phyloP scores from a whole-genome alignment of 176 grass and related monocot species.

The Carex parvula region DNA sequence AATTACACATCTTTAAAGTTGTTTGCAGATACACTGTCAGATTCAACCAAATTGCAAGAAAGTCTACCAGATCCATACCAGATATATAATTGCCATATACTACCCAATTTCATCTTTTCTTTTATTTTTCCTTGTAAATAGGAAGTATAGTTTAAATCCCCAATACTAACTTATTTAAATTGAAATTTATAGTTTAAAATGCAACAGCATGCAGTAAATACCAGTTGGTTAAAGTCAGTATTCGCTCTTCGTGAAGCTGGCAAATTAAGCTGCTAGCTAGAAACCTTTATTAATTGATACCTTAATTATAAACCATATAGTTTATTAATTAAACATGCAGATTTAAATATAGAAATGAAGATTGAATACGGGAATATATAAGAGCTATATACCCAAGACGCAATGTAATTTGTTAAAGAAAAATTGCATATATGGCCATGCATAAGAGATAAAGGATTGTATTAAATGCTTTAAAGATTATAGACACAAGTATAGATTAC shows the following conservation, averaged over 20 bases:
- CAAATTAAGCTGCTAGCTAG: conserved; percentile 52
- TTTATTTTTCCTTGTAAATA: neutral
- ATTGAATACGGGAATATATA: neutral
- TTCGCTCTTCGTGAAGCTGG: conserved; percentile 67
- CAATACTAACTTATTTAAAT: neutral
- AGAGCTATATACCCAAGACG: neutral
- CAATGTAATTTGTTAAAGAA: conserved; percentile 4
- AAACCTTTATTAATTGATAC: conserved; percentile 91
- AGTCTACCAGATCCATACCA: neutral
- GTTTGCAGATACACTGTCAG: neutral
- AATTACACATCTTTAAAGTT: neutral
- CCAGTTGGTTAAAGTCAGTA: conserved; percentile 72
- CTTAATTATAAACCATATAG: conserved; percentile 29
- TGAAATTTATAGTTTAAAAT: conserved; percentile 32
- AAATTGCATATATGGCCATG: neutral
- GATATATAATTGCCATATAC: neutral
- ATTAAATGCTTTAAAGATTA: neutral
- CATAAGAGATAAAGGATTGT: neutral
- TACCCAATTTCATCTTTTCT: neutral
- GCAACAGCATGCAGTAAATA: conserved; percentile 79
- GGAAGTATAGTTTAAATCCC: neutral
- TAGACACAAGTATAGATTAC: neutral
- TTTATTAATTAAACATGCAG: neutral
- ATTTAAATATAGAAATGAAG: neutral
- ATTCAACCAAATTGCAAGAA: neutral